Percentiles rank a stretch among this genome's conserved stretches.
phyloP scores from a whole-genome alignment of 805 yeast species.

The Ogataea paraovalis region DNA sequence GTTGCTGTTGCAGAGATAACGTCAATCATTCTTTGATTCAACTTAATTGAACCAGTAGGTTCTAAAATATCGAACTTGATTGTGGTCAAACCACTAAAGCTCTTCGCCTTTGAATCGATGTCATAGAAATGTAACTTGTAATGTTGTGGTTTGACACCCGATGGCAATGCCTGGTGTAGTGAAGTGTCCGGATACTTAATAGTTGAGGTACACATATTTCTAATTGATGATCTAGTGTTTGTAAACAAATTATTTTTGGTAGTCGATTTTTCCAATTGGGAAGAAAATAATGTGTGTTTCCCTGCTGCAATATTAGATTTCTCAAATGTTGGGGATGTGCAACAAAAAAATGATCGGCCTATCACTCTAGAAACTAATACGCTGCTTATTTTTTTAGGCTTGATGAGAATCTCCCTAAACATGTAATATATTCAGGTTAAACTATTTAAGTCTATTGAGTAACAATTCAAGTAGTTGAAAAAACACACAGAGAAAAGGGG shows the following conservation, averaged over 20 bases:
- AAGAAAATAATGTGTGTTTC: neutral
- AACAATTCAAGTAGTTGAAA: neutral
- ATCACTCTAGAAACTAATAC: neutral
- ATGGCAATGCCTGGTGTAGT: constrained; percentile 44
- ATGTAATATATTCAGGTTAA: too few species aligned
- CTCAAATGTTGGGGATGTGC: neutral
- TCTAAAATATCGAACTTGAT: constrained; percentile 44
- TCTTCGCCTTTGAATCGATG: constrained; percentile 48
- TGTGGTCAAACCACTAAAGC: constrained; percentile 44
- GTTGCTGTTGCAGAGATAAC: constrained; percentile 24
- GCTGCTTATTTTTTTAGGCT: too few species aligned
- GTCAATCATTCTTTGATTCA: constrained; percentile 45
- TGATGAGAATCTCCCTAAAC: too few species aligned
- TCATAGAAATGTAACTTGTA: constrained; percentile 61
- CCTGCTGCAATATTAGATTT: neutral
- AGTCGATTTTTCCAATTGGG: neutral
- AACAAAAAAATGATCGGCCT: neutral
- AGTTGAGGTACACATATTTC: constrained; percentile 3
- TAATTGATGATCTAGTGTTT: neutral
- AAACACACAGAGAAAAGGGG: neutral
- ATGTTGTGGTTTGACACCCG: constrained; percentile 63
- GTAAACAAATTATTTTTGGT: neutral
- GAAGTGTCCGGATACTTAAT: constrained; percentile 29
- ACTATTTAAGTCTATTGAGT: too few species aligned
- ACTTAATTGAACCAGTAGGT: constrained; percentile 40